phyloP scores from a whole-genome alignment of 1,284 basidiomycete genomes.

The Mycena sp. region DNA sequence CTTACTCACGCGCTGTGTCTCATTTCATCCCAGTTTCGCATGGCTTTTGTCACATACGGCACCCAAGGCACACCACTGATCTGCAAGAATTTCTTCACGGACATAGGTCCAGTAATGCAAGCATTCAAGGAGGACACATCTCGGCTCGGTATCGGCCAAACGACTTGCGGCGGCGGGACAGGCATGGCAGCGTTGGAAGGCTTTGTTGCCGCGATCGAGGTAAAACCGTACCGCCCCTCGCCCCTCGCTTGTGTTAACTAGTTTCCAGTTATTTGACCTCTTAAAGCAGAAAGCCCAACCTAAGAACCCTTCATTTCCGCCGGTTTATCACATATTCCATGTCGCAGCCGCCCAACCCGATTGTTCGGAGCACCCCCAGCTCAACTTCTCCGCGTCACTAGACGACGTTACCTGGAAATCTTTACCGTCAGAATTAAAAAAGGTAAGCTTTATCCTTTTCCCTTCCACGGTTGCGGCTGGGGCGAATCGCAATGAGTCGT shows the following conservation, averaged over 20 bases:
- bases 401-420: conserved; percentile 75
- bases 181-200: conserved; percentile 80
- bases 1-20: conserved; percentile 5
- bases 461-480: too few species aligned
- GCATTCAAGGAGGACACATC: conserved; percentile 6
- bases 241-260: background rate
- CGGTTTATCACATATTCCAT: conserved; percentile 66
- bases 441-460: conserved; percentile 54
- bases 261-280: conserved; percentile 62
- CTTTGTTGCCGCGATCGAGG: conserved; percentile 76
- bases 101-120: background rate
- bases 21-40: conserved; percentile 46
- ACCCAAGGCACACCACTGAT: conserved; percentile 51
- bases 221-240: conserved; percentile 39
- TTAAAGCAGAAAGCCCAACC: conserved; percentile 41
- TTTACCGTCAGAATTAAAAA: conserved; percentile 68
- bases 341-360: conserved; percentile 68
- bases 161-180: conserved; percentile 48
- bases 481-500: too few species aligned
- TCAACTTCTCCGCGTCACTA: conserved; percentile 59
- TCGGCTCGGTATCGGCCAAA: conserved; percentile 20
- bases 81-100: conserved; percentile 35
- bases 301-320: conserved; percentile 32
- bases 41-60: conserved; percentile 70
- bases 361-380: conserved; percentile 58